A percentile compares a stretch with the other conserved stretches of the same genome.
These are phyloP conservation scores for Rhodotorula babjevae DNA, from an alignment of 768 basidiomycete species.

Conservation along the genomic window DNA sequence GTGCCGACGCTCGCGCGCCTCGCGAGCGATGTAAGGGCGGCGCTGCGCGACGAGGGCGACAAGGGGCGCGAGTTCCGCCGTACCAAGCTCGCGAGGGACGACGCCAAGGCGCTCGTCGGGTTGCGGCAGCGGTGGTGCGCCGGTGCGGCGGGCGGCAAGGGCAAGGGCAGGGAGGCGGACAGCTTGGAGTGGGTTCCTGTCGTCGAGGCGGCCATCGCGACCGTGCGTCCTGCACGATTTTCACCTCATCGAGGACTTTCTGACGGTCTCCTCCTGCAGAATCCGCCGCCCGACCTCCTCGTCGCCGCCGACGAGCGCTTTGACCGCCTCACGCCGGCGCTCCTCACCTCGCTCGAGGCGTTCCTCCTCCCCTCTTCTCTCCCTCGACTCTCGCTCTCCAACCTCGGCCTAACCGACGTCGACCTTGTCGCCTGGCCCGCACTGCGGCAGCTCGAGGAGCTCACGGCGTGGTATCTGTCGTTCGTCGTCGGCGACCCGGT, in stretches of 20 bases:
- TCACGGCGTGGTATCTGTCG: slow-evolving; percentile 23
- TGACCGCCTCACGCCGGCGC: neutral
- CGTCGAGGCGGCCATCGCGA: neutral
- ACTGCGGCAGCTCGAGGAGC: neutral
- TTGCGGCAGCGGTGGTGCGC: slow-evolving; percentile 21
- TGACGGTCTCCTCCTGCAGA: neutral
- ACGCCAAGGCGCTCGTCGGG: slow-evolving; percentile 24
- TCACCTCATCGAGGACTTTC: too few species aligned
- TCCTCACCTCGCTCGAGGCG: slow-evolving; percentile 28
- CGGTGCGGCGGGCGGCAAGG: neutral
- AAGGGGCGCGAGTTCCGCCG: slow-evolving; percentile 5
- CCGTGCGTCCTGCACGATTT: neutral
- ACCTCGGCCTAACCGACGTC: neutral
- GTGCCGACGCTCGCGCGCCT: slow-evolving; percentile 15
- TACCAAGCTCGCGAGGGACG: slow-evolving; percentile 6
- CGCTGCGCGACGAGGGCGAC: neutral
- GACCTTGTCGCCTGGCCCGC: neutral
- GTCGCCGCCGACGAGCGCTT: neutral
- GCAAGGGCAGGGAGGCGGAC: slow-evolving; percentile 2
- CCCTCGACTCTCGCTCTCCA: slow-evolving; percentile 20
- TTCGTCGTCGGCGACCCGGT: neutral
- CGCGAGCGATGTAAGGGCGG: neutral
- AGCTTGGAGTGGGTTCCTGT: slow-evolving; percentile 3
- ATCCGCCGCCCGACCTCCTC: slow-evolving; percentile 9
- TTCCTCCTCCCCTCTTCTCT: slow-evolving; percentile 24